Percentiles rank a stretch among this genome's conserved stretches.
Evolutionary conservation across 768 basidiomycete species (phyloP).

Genomic region (Podaxis rugospora): DNA sequence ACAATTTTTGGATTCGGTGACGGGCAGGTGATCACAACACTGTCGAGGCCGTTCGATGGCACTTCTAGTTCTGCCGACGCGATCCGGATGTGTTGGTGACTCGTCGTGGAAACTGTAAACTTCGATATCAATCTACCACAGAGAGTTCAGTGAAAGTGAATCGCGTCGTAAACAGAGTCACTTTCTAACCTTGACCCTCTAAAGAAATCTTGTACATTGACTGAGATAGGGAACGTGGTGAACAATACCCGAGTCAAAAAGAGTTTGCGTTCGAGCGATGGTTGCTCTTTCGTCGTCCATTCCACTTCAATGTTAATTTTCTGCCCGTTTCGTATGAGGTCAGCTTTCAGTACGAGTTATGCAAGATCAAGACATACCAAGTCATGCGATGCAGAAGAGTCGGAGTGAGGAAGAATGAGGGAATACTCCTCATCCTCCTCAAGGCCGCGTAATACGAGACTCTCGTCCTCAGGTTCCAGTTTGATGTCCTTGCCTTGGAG

Average conservation of each 20-base stretch:
- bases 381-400: slow-evolving; percentile 53
- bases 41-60: slow-evolving; percentile 37
- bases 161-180: background rate
- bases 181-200: slow-evolving; percentile 66
- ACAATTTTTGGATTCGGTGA: slow-evolving; percentile 41
- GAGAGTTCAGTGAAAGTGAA: background rate
- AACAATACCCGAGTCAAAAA: slow-evolving; percentile 51
- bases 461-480: slow-evolving; percentile 36
- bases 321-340: slow-evolving; percentile 29
- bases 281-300: slow-evolving; percentile 58
- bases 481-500: slow-evolving; percentile 14
- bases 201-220: slow-evolving; percentile 97
- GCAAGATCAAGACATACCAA: slow-evolving; percentile 42
- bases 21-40: slow-evolving; percentile 49
- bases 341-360: background rate
- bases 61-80: slow-evolving; percentile 51
- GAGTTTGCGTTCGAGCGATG: slow-evolving; percentile 48
- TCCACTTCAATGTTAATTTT: slow-evolving; percentile 66
- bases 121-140: slow-evolving; percentile 74
- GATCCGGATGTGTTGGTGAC: slow-evolving; percentile 76
- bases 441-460: slow-evolving; percentile 44
- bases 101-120: slow-evolving; percentile 84
- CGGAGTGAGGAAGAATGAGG: slow-evolving; percentile 63
- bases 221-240: slow-evolving; percentile 76
- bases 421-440: slow-evolving; percentile 39